Evolutionary conservation across 768 basidiomycete species (phyloP).

Genomic region (Tulasnella calospora): DNA sequence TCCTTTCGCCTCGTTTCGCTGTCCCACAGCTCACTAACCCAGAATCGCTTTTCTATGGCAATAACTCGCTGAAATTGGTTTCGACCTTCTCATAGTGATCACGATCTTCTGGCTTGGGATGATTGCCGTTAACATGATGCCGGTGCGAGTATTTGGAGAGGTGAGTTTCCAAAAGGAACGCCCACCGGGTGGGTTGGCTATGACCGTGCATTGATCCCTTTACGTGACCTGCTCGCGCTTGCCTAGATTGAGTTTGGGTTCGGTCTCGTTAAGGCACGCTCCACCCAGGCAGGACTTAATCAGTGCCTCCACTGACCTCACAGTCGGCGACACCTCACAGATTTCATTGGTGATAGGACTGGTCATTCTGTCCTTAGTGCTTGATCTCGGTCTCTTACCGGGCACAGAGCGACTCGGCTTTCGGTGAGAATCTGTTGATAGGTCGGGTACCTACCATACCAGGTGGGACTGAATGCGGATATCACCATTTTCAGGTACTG

Average conservation of each 20-base stretch:
- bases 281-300: not conserved
- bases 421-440: slow-evolving; percentile 20
- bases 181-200: not conserved
- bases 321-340: slow-evolving; percentile 7
- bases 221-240: slow-evolving; percentile 17
- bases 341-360: slow-evolving; percentile 24
- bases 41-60: not conserved
- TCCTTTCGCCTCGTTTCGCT: not conserved
- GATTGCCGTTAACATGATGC: slow-evolving; percentile 24
- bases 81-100: slow-evolving; percentile 23
- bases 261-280: slow-evolving; percentile 27
- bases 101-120: slow-evolving; percentile 26
- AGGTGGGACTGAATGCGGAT: not conserved
- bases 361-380: slow-evolving; percentile 27
- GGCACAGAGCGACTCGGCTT: not conserved
- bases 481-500: slow-evolving; percentile 25
- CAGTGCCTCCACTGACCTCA: not conserved
- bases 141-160: slow-evolving; percentile 24
- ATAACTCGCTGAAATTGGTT: not conserved
- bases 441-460: not conserved
- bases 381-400: slow-evolving; percentile 29
- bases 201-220: not conserved
- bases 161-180: not conserved
- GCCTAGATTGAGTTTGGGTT: slow-evolving; percentile 30
- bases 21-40: slow-evolving; percentile 20